Percentiles rank a stretch among this genome's conserved stretches.
Conservation (phyloP, 2,329 filamentous ascomycete species). For the Calonectria pauciramosa region DNA sequence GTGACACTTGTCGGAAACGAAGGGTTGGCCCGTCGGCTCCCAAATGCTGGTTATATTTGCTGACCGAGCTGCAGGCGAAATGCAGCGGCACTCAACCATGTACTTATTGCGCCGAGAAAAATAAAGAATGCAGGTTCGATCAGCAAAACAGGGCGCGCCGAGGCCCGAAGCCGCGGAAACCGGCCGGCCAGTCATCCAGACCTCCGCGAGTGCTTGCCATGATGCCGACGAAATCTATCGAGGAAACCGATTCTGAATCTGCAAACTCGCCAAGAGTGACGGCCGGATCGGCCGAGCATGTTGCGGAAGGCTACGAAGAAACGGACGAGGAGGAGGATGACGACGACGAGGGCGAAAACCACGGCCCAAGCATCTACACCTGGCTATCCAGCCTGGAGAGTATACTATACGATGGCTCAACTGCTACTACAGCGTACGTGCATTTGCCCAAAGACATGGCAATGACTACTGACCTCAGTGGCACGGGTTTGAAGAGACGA, state of each 20-base stretch:
- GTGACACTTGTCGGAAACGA: slow-evolving; percentile 1
- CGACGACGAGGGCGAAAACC: neutral
- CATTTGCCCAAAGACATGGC: neutral
- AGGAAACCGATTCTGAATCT: neutral
- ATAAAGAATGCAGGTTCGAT: slow-evolving; percentile 5
- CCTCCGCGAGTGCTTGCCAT: neutral
- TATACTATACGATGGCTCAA: neutral
- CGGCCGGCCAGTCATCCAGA: neutral
- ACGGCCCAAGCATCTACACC: neutral
- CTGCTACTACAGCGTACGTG: neutral
- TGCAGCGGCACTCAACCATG: neutral
- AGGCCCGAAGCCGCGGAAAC: neutral
- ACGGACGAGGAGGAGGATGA: neutral
- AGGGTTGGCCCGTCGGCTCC: neutral
- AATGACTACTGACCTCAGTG: neutral
- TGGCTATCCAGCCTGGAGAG: neutral
- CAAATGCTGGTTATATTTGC: neutral
- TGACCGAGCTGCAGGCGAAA: neutral
- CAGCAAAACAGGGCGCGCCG: slow-evolving; percentile 3
- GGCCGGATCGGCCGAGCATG: neutral
- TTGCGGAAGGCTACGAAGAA: neutral
- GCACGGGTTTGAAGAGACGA: neutral
- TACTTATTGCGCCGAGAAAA: neutral
- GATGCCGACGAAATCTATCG: neutral
- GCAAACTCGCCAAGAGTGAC: neutral